Base-by-base conservation (phyloP, 345 rosid genomes). In the Hypericum androsaemum region DNA sequence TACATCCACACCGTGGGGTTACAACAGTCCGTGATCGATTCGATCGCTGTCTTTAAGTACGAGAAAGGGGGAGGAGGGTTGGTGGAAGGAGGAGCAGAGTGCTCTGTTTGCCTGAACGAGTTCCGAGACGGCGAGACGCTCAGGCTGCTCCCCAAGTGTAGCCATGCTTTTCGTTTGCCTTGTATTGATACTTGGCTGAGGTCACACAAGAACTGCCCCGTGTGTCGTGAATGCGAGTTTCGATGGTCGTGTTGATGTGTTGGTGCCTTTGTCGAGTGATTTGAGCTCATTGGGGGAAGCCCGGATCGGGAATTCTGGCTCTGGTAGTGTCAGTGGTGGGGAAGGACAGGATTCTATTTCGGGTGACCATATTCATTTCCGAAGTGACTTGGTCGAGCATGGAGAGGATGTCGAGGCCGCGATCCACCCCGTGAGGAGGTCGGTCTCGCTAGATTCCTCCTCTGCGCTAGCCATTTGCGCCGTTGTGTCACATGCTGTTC, bases 141-240 rank as follows among this genome's bases (percentile, higher is more conserved):
- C 14, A 71, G 90, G 64, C 62, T 89, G 39, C 72, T 89, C 61
- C 88, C 90, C 0, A 89, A 84, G 68, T 86, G 97, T 59, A 79
- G 75, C 44, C 97, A 86, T 61, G 90, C 86, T 12, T 89, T 89
- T 65, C 97, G 86, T 69, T 22, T 77, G 15, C 64, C 68, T 10
- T 89, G 97, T 57, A 80, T 89, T 7, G 97, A 86, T 56, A 75
- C 88, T 38, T 86, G 97, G 97, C 61, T 89, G 51, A 69, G 69
- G 43, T 75, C 94, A 6, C 94, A 89, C 64, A 79, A 64, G 71
- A 89, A 77, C 53, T 89, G 97, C 14, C 95, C 97, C 37, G 10
- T 86, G 35, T 89, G 95, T 16, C 36, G 62, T 79, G 3, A 39
- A 14, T 47, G 68, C 50, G 8, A 37, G 45, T 14, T 17, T 37